Conservation (phyloP, 768 basidiomycete genomes). For the Cystobasidium tubakii region DNA sequence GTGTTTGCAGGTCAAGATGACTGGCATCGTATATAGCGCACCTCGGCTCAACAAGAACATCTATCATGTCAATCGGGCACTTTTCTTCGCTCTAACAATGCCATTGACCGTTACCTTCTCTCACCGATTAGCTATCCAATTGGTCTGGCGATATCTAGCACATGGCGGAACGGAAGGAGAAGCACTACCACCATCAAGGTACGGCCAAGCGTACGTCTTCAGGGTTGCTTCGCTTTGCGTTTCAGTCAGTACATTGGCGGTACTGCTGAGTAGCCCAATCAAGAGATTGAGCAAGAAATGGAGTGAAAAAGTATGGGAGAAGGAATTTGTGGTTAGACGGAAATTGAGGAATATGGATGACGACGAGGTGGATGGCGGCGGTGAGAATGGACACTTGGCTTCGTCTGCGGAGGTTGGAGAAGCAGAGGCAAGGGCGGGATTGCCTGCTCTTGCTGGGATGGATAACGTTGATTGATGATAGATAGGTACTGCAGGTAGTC, state of each 20-base stretch:
- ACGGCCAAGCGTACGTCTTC: slow-evolving; percentile 3
- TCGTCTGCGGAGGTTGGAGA: neutral
- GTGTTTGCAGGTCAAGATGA: neutral
- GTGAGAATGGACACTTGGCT: neutral
- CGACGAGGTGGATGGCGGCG: neutral
- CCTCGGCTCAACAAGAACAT: neutral
- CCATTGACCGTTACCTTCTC: neutral
- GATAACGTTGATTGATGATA: too few species aligned
- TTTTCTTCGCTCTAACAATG: neutral
- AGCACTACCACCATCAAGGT: neutral
- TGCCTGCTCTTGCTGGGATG: too few species aligned
- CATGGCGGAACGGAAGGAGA: neutral
- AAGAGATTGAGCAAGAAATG: slow-evolving; percentile 12
- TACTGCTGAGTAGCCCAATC: neutral
- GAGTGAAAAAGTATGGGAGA: slow-evolving; percentile 18
- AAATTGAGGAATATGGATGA: slow-evolving; percentile 33
- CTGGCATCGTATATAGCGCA: neutral
- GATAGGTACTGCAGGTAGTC: too few species aligned
- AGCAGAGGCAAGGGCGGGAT: neutral
- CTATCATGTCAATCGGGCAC: neutral
- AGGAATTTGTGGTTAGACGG: slow-evolving; percentile 10
- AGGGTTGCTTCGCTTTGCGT: neutral
- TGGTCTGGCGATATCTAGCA: slow-evolving; percentile 10
- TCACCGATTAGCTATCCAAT: neutral
- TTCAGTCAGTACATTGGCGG: neutral